Percentiles rank a stretch among this genome's conserved stretches.
Evolutionary conservation across 352 stramenopile species (phyloP).

Genomic region (Phytophthora hybrid): DNA sequence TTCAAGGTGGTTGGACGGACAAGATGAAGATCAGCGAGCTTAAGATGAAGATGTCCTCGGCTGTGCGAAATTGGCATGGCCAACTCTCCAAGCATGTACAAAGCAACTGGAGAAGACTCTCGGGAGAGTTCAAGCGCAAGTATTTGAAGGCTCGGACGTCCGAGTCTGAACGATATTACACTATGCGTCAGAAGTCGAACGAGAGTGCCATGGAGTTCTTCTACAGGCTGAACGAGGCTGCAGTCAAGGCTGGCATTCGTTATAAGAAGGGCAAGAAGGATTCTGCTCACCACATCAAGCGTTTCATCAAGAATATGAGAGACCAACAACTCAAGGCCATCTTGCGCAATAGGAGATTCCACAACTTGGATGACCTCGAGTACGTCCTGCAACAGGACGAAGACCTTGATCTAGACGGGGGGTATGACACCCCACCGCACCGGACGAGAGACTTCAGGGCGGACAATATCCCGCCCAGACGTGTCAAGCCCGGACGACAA

Average conservation of each 20-base stretch:
- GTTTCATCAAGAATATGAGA: too few relatives aligned
- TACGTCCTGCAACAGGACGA: slow-evolving; percentile 6
- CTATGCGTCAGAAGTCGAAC: slow-evolving; percentile 3
- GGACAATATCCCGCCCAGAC: neutral
- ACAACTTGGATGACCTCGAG: neutral
- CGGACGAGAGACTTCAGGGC: neutral
- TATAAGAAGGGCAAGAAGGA: too few relatives aligned
- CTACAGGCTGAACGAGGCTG: too few relatives aligned
- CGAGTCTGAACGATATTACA: neutral
- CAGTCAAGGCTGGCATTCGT: too few relatives aligned
- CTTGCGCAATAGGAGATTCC: too few relatives aligned
- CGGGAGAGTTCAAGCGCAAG: neutral
- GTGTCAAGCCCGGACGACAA: neutral
- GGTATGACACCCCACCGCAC: neutral
- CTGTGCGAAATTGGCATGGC: neutral
- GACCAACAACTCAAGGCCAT: too few relatives aligned
- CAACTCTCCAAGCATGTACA: slow-evolving; percentile 1
- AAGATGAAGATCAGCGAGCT: neutral
- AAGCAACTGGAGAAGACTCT: neutral
- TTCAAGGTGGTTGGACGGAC: neutral
- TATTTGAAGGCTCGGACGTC: slow-evolving; percentile 5
- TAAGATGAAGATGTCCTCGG: slow-evolving; percentile 5
- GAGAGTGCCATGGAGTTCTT: neutral
- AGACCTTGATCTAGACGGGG: neutral
- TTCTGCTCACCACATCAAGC: too few relatives aligned